Percentiles rank a stretch among this genome's conserved stretches.
Evolutionary conservation across 805 yeast species (phyloP).

Genomic region (Starmerella powellii): DNA sequence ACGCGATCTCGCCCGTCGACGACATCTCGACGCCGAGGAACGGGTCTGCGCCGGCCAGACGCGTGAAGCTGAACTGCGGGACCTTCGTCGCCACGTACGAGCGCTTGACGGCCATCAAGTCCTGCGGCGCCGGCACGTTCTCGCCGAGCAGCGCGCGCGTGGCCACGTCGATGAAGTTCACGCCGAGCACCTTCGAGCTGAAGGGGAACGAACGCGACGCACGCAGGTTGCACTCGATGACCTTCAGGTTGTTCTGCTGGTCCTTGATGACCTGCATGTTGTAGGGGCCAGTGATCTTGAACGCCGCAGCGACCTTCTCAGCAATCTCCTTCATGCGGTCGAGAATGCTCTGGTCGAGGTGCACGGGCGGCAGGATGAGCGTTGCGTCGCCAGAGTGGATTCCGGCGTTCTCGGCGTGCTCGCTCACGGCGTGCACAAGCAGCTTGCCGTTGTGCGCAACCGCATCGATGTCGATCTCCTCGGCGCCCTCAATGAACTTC

Average conservation of each 20-base stretch:
- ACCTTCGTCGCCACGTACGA: conserved; percentile 91
- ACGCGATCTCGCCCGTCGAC: conserved; percentile 97
- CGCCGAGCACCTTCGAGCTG: conserved; percentile 91
- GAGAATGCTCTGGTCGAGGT: conserved; percentile 53
- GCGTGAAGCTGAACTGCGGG: conserved; percentile 96
- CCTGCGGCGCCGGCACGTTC: conserved; percentile 63
- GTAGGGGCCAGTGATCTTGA: conserved; percentile 95
- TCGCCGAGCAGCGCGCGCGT: conserved; percentile 71
- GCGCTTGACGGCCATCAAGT: conserved; percentile 66
- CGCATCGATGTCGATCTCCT: conserved; percentile 94
- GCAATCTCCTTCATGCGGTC: conserved; percentile 73
- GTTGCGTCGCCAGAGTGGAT: conserved; percentile 99
- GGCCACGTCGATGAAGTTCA: conserved; percentile 89
- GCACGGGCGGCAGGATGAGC: conserved; percentile 82
- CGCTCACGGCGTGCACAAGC: conserved; percentile 89
- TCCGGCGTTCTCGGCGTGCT: conserved; percentile 98
- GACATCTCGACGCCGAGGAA: conserved; percentile 99
- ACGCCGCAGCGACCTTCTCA: conserved; percentile 84
- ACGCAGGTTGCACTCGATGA: conserved; percentile 95
- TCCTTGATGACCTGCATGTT: conserved; percentile 97
- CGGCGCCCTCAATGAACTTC: conserved; percentile 89
- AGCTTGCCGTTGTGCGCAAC: conserved; percentile 85
- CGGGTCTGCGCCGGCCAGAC: conserved; percentile 99
- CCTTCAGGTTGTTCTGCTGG: conserved; percentile 89
- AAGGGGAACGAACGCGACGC: conserved; percentile 99